Percentiles rank a stretch among this genome's conserved stretches.
Conservation (phyloP, 306 rosid species). For the Vigna hirtella region DNA sequence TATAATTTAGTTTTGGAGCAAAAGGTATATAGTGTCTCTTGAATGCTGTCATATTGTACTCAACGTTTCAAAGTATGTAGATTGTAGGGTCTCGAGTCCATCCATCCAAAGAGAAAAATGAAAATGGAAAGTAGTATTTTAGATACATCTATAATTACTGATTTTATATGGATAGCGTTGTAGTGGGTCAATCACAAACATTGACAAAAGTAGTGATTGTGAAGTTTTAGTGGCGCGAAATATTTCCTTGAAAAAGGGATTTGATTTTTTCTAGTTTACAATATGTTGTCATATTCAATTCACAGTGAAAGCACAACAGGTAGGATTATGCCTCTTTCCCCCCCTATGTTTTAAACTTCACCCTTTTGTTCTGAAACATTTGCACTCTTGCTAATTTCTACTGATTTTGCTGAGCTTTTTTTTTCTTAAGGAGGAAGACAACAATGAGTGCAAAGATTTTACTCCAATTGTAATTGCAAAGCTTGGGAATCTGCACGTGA, state of each 20-base stretch:
- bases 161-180: conserved; percentile 20
- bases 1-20: background rate
- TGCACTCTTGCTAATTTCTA: conserved; percentile 36
- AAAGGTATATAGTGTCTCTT: background rate
- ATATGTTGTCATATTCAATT: conserved; percentile 23
- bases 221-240: conserved; percentile 34
- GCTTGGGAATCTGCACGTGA: conserved; percentile 67
- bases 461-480: conserved; percentile 68
- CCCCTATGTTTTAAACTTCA: background rate
- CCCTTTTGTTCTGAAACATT: conserved; percentile 15
- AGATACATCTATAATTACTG: conserved; percentile 18
- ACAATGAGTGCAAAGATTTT: conserved; percentile 55
- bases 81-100: background rate
- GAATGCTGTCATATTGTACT: conserved; percentile 27
- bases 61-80: conserved; percentile 17
- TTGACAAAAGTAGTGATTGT: conserved; percentile 31
- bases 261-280: conserved; percentile 16
- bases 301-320: conserved; percentile 37
- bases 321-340: conserved; percentile 18
- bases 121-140: conserved; percentile 34
- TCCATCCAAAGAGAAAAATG: conserved; percentile 26
- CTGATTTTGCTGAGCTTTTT: conserved; percentile 28
- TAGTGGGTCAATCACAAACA: conserved; percentile 34
- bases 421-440: conserved; percentile 70
- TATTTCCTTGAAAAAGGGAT: conserved; percentile 20